Base-by-base conservation (phyloP, 805 yeast species). In the Nakazawaea holstii region DNA sequence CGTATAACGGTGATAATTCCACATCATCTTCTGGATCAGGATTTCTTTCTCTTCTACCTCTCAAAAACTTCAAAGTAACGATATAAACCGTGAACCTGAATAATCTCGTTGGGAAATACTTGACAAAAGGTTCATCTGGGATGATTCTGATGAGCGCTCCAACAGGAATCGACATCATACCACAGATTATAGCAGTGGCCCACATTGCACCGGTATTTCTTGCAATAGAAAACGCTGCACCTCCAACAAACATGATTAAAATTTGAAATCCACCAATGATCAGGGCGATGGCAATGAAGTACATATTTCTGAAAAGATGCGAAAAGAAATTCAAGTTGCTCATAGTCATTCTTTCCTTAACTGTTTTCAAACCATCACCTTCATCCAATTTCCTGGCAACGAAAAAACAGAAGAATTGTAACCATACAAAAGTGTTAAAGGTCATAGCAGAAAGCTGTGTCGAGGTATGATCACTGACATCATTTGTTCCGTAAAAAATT, bases 371-470 rank as follows among this genome's bases (percentile, higher is more conserved):
- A 20, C 84, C 89, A 56, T 84, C 91, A 47, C 83, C 90, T 66
- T 87, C 95, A 65, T 94, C 97, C 49, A 94, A 70, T 54, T 95
- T 87, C 60, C 99, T 80, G 14, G 96, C 83, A 38, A 89, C 95
- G 59, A 92, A 80, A 67, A 94, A 74, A 57, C 92, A 90, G 79
- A 94, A 94, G 62, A 94, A 85, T 69, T 94, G 99, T 65, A 94
- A 72, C 99, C 99, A 94, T 41, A 94, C 98, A 73, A 94, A 94
- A 0, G 98, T 76, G 65, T 94, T 94, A 73, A 94, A 94, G 1
- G 95, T 92, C 78, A 91, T 72, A 2, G 98, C 89, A 53, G 80
- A 76, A 33, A 92, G 66, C 66, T 84, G 83, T 49, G 74, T 75
- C 42, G 69, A 62, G 52, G 81, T 76, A 53, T 73, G 80, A 45